A percentile compares a stretch with the other conserved stretches of the same genome.
Evolutionary conservation across 2,329 filamentous ascomycete species (phyloP).

Genomic region (Geosmithia flava): DNA sequence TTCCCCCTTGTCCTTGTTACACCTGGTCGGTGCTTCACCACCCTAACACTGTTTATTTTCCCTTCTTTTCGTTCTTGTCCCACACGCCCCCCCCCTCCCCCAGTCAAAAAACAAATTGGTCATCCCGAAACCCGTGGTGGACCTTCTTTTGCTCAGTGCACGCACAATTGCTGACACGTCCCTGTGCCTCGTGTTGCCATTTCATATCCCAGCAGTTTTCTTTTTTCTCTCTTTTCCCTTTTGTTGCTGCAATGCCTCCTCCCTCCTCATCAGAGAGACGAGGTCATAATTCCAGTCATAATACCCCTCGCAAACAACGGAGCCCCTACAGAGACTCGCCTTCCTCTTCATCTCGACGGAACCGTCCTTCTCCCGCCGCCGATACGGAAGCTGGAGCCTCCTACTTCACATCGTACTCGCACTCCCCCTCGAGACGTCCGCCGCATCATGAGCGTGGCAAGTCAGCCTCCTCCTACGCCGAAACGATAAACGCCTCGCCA

Average conservation of each 20-base stretch:
- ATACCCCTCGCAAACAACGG: constrained; percentile 26
- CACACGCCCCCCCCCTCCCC: no score
- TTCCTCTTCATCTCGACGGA: constrained; percentile 43
- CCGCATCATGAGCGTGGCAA: constrained; percentile 40
- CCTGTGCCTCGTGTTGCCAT: not conserved
- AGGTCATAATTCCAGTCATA: constrained; percentile 23
- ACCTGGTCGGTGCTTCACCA: not conserved
- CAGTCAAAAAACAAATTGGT: not conserved
- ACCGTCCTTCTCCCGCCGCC: constrained; percentile 53
- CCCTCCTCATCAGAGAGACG: not conserved
- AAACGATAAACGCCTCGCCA: constrained; percentile 37
- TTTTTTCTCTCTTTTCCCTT: no score
- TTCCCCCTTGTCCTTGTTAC: not conserved
- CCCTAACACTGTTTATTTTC: not conserved
- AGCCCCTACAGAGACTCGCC: constrained; percentile 53
- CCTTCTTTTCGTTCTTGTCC: not conserved
- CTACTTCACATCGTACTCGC: constrained; percentile 23
- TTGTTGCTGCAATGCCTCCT: not conserved
- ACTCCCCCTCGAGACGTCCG: constrained; percentile 24
- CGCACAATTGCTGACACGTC: not conserved
- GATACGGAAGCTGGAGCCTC: constrained; percentile 19
- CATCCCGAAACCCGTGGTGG: not conserved
- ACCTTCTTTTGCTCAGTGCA: not conserved
- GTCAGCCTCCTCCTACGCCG: constrained; percentile 45
- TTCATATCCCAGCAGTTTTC: no score